These are phyloP conservation scores for Acephala macrosclerotiorum DNA, from an alignment of 2,329 filamentous ascomycete species.

Conservation along the genomic window DNA sequence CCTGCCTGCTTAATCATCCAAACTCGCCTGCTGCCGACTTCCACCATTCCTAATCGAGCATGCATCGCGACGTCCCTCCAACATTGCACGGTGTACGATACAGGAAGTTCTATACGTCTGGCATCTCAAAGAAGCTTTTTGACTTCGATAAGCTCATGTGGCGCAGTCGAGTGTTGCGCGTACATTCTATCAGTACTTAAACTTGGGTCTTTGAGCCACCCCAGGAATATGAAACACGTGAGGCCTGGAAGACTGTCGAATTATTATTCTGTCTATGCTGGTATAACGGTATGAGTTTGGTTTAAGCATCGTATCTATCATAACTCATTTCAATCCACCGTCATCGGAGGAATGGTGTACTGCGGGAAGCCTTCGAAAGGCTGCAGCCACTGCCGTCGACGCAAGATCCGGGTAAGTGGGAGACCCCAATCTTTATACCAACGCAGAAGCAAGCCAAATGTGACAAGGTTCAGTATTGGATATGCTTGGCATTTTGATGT, in stretches of 20 bases:
- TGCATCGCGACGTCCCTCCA: conserved; percentile 12
- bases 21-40: not conserved
- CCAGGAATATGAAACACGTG: not conserved
- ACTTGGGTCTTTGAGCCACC: not conserved
- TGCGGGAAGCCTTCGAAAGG: conserved; percentile 65
- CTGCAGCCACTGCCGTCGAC: conserved; percentile 59
- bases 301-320: not conserved
- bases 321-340: too few relatives aligned
- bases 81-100: not conserved
- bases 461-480: not conserved
- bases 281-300: not conserved
- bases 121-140: not conserved
- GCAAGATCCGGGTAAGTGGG: conserved; percentile 59
- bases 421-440: conserved; percentile 3
- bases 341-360: conserved; percentile 43
- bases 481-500: not conserved
- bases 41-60: conserved; percentile 12
- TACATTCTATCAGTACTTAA: not conserved
- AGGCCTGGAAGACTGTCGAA: not conserved
- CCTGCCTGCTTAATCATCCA: not conserved
- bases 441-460: conserved; percentile 1
- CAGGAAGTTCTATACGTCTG: not conserved
- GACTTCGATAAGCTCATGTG: not conserved
- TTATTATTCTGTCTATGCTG: not conserved
- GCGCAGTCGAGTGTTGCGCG: not conserved